Evolutionary conservation across 306 rosid species (phyloP).

Genomic region (Abrus pulchellus): DNA sequence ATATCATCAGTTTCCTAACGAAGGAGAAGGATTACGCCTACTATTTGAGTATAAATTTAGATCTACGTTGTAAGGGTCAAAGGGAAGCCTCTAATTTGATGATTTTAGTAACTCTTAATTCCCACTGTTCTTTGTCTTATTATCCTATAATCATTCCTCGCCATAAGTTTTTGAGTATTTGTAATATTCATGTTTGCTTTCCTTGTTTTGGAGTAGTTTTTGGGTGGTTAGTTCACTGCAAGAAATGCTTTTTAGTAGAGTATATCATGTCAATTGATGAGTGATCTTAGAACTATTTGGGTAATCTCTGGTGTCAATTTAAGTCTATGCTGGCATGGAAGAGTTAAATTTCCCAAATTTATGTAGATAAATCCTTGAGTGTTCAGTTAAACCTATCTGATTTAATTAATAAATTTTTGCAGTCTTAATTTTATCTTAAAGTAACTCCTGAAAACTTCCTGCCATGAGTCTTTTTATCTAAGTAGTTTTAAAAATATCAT

Average conservation of each 20-base stretch:
- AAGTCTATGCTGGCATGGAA: slow-evolving; percentile 26
- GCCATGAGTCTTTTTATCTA: slow-evolving; percentile 16
- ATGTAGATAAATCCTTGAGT: background rate
- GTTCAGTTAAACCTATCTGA: slow-evolving; percentile 22
- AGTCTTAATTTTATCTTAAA: slow-evolving; percentile 16
- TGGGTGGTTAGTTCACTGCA: background rate
- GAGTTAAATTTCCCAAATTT: slow-evolving; percentile 15
- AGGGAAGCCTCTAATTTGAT: slow-evolving; percentile 29
- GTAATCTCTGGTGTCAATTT: slow-evolving; percentile 8
- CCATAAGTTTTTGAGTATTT: background rate
- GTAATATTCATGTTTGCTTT: slow-evolving; percentile 31
- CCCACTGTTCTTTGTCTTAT: slow-evolving; percentile 28
- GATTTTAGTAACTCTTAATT: slow-evolving; percentile 34
- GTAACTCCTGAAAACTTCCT: slow-evolving; percentile 17
- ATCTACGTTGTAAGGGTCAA: slow-evolving; percentile 32
- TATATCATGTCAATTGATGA: slow-evolving; percentile 26
- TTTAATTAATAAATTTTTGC: background rate
- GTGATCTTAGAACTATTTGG: slow-evolving; percentile 18
- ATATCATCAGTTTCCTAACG: background rate
- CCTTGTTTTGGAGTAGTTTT: slow-evolving; percentile 19
- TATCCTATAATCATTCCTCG: slow-evolving; percentile 5
- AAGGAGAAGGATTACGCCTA: background rate
- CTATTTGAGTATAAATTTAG: slow-evolving; percentile 41
- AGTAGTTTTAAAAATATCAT: slow-evolving; percentile 12
- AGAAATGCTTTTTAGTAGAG: slow-evolving; percentile 12